phyloP scores from a whole-genome alignment of 805 yeast genomes.

The Candida railenensis region DNA sequence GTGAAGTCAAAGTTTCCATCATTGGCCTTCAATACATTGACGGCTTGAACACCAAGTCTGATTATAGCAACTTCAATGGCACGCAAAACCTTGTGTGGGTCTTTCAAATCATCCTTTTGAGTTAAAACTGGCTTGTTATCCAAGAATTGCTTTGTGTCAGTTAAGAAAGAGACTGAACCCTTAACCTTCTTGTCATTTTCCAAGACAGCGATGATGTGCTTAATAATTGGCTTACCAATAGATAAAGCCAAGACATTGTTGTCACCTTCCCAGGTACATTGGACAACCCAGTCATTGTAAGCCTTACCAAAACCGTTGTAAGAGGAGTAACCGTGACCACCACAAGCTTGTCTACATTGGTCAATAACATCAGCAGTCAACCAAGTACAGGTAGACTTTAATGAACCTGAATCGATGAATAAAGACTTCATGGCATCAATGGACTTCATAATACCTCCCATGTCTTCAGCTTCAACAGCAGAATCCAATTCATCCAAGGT shows the following conservation, averaged over 20 bases:
- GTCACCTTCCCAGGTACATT: constrained; percentile 52
- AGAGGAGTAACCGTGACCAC: constrained; percentile 47
- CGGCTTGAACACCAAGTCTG: constrained; percentile 30
- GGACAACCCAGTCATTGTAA: constrained; percentile 46
- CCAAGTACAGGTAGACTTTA: constrained; percentile 47
- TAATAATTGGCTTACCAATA: constrained; percentile 40
- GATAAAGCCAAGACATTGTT: constrained; percentile 44
- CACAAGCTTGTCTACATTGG: constrained; percentile 45
- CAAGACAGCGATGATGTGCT: constrained; percentile 27
- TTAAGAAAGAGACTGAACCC: constrained; percentile 36
- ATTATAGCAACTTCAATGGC: constrained; percentile 43
- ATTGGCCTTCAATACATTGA: constrained; percentile 23
- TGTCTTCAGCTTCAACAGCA: constrained; percentile 35
- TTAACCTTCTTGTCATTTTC: constrained; percentile 29
- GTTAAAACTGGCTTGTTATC: constrained; percentile 31
- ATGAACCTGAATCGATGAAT: constrained; percentile 44
- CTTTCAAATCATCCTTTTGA: constrained; percentile 23
- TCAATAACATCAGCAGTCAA: constrained; percentile 41
- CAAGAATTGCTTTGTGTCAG: constrained; percentile 19
- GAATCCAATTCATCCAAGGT: constrained; percentile 34
- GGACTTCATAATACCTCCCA: constrained; percentile 26
- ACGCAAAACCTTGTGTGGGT: constrained; percentile 28
- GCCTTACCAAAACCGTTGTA: constrained; percentile 47
- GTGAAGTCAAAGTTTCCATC: constrained; percentile 34
- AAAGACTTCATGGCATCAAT: constrained; percentile 40